Base-by-base conservation (phyloP, 768 basidiomycete species). In the Kondoa malvinella region DNA sequence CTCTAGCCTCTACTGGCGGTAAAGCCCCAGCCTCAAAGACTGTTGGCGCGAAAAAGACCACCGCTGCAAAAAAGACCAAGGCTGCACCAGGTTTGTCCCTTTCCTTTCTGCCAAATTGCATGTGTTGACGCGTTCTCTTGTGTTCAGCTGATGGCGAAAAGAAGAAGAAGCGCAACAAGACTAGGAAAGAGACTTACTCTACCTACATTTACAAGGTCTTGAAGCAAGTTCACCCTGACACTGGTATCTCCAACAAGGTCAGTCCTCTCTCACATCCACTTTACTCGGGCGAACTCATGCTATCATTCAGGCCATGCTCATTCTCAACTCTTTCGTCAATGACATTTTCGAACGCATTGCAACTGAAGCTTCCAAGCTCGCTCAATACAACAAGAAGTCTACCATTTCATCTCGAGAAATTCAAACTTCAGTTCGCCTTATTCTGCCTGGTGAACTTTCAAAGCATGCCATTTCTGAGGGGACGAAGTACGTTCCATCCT, bases 391-490 rank as follows among this genome's bases (percentile, higher is more conserved):
- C 71, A 95, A 94, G 80, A 94, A 94, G 80, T 95, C 94, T 4
- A 97, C 92, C 34, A 96, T 97, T 77, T 95, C 94, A 56, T 95
- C 92, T 64, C 90, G 92, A 71, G 92, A 97, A 80, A 96, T 96
- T 73, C 92, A 97, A 78, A 97, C 94, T 40, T 84, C 92, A 57
- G 95, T 97, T 67, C 88, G 94, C 72, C 85, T 97, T 67, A 95
- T 99, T 78, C 87, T 99, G 33, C 92, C 95, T 73, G 91, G 90
- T 77, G 91, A 92, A 79, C 72, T 74, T 29, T 87, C 89, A 75
- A 92, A 92, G 82, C 88, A 89, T 78, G 88, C 87, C 71, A 88
- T 90, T 77, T 94, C 89, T 65, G 90, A 94, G 80, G 92, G 92
- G 65, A 94, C 89, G 70, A 91, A 91, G 80, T 97, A 65, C 88